Conservation (phyloP, 2,329 filamentous ascomycete species). For the Aspergillus brasiliensis region DNA sequence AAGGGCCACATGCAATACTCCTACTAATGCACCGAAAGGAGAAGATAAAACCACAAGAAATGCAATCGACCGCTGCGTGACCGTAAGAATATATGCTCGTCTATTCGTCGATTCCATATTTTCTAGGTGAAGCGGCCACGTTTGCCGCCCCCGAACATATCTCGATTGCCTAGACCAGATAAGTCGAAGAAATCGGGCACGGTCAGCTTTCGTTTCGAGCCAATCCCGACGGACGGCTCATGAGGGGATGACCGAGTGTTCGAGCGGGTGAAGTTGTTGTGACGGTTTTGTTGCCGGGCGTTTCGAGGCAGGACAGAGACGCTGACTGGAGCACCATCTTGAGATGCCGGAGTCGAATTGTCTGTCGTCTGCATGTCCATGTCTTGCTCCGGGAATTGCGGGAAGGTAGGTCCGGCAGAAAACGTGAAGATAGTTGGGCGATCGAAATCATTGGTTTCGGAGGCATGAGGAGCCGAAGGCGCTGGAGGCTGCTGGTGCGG, state of each 20-base stretch:
- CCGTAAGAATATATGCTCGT: constrained; percentile 38
- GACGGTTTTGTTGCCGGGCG: constrained; percentile 42
- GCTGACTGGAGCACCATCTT: constrained; percentile 41
- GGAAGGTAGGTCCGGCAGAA: constrained; percentile 44
- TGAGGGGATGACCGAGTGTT: constrained; percentile 41
- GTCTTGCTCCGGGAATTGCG: constrained; percentile 40
- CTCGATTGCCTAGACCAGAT: constrained; percentile 47
- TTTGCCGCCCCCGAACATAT: constrained; percentile 50
- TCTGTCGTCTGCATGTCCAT: constrained; percentile 49
- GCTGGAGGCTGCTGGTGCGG: constrained; percentile 24
- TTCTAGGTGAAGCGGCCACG: constrained; percentile 48
- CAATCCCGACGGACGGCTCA: constrained; percentile 42
- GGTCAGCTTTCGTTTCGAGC: constrained; percentile 51
- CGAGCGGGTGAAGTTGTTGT: constrained; percentile 40
- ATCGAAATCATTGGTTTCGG: constrained; percentile 28
- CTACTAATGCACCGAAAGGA: constrained; percentile 35
- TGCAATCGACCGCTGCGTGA: constrained; percentile 33
- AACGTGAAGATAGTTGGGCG: constrained; percentile 47
- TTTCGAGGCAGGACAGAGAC: constrained; percentile 48
- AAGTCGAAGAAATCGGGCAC: constrained; percentile 55
- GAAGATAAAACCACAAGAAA: constrained; percentile 26
- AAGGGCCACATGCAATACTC: constrained; percentile 34
- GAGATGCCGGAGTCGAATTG: constrained; percentile 29
- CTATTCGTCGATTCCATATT: constrained; percentile 34
- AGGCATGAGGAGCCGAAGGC: constrained; percentile 21